Base-by-base conservation (phyloP, 2,329 filamentous ascomycete genomes). In the Aspergillus sp. region DNA sequence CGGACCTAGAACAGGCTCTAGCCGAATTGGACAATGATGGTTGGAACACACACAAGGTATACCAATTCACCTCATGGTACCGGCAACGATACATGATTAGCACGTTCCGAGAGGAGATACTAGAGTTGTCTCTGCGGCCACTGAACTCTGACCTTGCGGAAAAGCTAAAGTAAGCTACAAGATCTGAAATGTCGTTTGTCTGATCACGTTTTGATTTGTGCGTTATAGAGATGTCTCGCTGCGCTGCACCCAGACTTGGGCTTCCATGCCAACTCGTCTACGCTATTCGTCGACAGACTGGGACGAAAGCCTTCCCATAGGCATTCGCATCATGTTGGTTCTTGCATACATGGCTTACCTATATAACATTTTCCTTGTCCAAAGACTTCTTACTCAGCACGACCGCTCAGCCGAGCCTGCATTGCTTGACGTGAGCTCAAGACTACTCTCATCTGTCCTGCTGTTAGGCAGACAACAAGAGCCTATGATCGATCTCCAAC, bases 311-410 rank as follows among this genome's bases (percentile, higher is more conserved):
- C 47, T 71, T 7, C 69, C 72, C 2, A 53, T 71, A 1, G 64
- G 61, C 17, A 67, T 73, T 2, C 71, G 71, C 23, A 63, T 79
- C 1, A 77, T 78, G 75, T 66, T 77, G 4, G 61, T 67, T 4
- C 51, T 70, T 3, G 66, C 63, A 4, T 72, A 71, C 50, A 48
- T 73, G 2, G 61, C 65, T 13, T 71, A 73, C 28, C 65, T 73
- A 0, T 72, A 72, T 50, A 73, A 71, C 19, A 66, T 70, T 7
- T 72, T 73, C 38, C 67, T 74, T 25, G 61, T 74, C 2, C 65
- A 74, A 15, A 55, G 66, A 22, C 61, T 73, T 2, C 62, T 74
- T 25, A 71, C 72, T 7, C 68, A 70, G 30, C 54, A 68, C 50
- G 53, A 76, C 62, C 13, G 65, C 31, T 46, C 65, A 7, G 63